Conservation (phyloP, 108 stramenopile species). For the Cyclostephanos tholiformis region DNA sequence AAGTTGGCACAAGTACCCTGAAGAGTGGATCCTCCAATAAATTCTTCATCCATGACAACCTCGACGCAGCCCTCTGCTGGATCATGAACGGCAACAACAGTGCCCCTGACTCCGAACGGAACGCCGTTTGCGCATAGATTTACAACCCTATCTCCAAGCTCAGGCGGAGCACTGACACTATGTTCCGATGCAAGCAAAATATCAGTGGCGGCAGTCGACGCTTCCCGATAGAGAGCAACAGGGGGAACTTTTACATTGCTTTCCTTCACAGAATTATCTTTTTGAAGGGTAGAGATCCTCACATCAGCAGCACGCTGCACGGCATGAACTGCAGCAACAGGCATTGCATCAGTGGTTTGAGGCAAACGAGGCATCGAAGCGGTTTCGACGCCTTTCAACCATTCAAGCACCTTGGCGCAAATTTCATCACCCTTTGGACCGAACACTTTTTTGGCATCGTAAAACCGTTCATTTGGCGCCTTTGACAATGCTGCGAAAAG, state of each 20-base stretch:
- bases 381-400: constrained; percentile 88
- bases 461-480: constrained; percentile 82
- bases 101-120: constrained; percentile 96
- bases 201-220: constrained; percentile 76
- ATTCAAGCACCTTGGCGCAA: constrained; percentile 73
- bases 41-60: constrained; percentile 98
- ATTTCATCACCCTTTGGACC: constrained; percentile 75
- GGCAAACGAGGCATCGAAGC: constrained; percentile 90
- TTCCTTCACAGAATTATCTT: constrained; percentile 80
- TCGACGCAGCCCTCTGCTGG: constrained; percentile 91
- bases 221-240: constrained; percentile 76
- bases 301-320: constrained; percentile 94
- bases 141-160: constrained; percentile 91
- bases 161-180: constrained; percentile 76
- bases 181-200: constrained; percentile 74
- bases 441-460: constrained; percentile 80
- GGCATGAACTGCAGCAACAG: constrained; percentile 85
- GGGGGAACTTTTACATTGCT: constrained; percentile 80
- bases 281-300: constrained; percentile 64
- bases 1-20: constrained; percentile 96
- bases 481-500: constrained; percentile 80
- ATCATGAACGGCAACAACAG: constrained; percentile 95
- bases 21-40: constrained; percentile 92
- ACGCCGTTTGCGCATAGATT: constrained; percentile 91
- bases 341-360: constrained; percentile 88